Base-by-base conservation (phyloP, 345 rosid species). In the Boechera stricta region DNA sequence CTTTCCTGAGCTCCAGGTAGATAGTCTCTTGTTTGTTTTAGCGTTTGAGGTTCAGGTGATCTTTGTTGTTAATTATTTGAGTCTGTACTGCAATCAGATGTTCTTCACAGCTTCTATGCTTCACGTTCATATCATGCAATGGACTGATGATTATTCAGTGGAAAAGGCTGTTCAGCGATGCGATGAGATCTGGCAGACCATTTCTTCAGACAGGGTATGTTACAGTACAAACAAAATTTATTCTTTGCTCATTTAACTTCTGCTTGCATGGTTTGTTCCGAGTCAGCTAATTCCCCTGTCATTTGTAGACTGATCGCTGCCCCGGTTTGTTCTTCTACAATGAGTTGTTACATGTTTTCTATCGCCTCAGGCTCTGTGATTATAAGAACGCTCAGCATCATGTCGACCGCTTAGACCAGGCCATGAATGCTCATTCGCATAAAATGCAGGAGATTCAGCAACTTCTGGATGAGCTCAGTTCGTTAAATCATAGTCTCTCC, bases 51-150 rank as follows among this genome's bases (percentile, higher is more conserved):
- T 33, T 60, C 41, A 60, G 2, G 16, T 67, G 60, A 61, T 68
- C 6, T 42, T 32, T 69, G 10, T 69, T 58, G 15, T 31, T 39
- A 24, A 62, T 18, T 38, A 15, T 57, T 64, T 44, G 35, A 3
- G 2, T 56, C 32, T 66, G 4, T 67, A 15, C 16, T 73, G 39
- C 11, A 33, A 31, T 32, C 77, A 94, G 97, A 88, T 95, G 98
- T 95, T 95, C 87, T 95, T 95, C 67, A 88, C 90, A 4, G 88
- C 97, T 72, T 89, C 97, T 11, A 75, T 86, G 45, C 85, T 95
- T 53, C 99, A 95, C 21, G 99, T 88, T 67, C 98, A 90, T 74
- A 92, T 95, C 51, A 92, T 92, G 93, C 96, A 87, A 83, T 92
- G 98, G 96, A 83, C 79, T 44, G 93, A 92, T 72, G 90, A 86